Evolutionary conservation across 1,284 basidiomycete genomes (phyloP).

Genomic region (Termitomyces sp.): DNA sequence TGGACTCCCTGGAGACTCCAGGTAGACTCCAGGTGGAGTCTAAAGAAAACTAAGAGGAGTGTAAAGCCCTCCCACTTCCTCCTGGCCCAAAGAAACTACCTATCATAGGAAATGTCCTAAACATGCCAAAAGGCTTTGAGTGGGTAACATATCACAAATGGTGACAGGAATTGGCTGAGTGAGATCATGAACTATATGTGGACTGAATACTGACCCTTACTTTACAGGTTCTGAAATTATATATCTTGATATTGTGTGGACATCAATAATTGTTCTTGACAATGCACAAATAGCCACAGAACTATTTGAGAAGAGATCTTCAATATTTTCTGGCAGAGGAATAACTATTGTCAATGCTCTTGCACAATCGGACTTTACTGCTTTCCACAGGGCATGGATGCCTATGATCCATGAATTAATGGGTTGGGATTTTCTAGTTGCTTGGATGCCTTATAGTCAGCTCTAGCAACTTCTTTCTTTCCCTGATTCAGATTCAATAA

Average conservation of each 20-base stretch:
- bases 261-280: constrained; percentile 18
- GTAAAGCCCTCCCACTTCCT: too few relatives aligned
- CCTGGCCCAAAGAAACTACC: constrained; percentile 16
- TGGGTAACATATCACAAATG: constrained; percentile 34
- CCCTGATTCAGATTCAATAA: too few relatives aligned
- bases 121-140: constrained; percentile 30
- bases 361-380: background rate
- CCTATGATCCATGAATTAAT: constrained; percentile 29
- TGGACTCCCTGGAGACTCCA: too few relatives aligned
- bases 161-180: constrained; percentile 12
- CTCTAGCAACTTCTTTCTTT: background rate
- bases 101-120: constrained; percentile 13
- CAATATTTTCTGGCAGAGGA: constrained; percentile 17
- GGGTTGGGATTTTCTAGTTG: constrained; percentile 20
- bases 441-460: constrained; percentile 24
- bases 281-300: constrained; percentile 14
- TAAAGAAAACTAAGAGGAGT: too few relatives aligned
- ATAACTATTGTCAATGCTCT: background rate
- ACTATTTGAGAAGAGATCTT: constrained; percentile 17
- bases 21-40: too few relatives aligned
- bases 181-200: too few relatives aligned
- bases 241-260: constrained; percentile 9
- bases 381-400: constrained; percentile 22
- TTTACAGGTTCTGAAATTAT: constrained; percentile 2
- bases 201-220: background rate